A percentile compares a stretch with the other conserved stretches of the same genome.
phyloP scores from a whole-genome alignment of 345 rosid species.

The Clarkia xantiana region DNA sequence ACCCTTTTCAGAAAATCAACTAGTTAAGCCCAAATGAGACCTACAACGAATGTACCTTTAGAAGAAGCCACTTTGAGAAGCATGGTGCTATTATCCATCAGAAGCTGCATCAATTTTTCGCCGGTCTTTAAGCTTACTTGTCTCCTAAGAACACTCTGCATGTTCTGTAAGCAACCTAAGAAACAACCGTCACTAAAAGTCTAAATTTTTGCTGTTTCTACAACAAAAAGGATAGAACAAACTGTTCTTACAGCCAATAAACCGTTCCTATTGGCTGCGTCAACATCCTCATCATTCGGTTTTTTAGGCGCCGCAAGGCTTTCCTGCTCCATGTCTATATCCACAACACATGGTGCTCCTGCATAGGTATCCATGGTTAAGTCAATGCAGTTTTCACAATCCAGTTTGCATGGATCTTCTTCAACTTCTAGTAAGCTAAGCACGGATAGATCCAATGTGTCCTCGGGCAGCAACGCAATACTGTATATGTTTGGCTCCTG shows the following conservation, averaged over 20 bases:
- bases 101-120: constrained; percentile 17
- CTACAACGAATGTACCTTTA: constrained; percentile 9
- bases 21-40: neutral
- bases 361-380: constrained; percentile 41
- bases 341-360: constrained; percentile 35
- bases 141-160: constrained; percentile 65
- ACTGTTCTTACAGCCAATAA: constrained; percentile 31
- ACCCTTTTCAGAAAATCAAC: neutral
- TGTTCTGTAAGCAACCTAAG: constrained; percentile 22
- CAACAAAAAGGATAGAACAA: constrained; percentile 2
- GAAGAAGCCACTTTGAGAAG: constrained; percentile 11
- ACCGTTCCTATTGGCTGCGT: constrained; percentile 29
- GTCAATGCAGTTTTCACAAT: constrained; percentile 46
- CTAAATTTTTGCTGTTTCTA: neutral
- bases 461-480: constrained; percentile 53
- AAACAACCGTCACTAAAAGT: neutral
- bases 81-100: constrained; percentile 12
- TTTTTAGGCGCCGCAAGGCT: constrained; percentile 24
- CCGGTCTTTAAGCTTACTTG: constrained; percentile 69
- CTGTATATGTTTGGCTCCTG: constrained; percentile 56
- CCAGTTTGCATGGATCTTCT: constrained; percentile 29
- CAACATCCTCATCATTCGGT: constrained; percentile 29
- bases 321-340: constrained; percentile 48
- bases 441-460: constrained; percentile 35
- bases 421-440: constrained; percentile 57